Evolutionary conservation across 148 eudicot genomes (phyloP).

Genomic region (Polygonum maritimum): DNA sequence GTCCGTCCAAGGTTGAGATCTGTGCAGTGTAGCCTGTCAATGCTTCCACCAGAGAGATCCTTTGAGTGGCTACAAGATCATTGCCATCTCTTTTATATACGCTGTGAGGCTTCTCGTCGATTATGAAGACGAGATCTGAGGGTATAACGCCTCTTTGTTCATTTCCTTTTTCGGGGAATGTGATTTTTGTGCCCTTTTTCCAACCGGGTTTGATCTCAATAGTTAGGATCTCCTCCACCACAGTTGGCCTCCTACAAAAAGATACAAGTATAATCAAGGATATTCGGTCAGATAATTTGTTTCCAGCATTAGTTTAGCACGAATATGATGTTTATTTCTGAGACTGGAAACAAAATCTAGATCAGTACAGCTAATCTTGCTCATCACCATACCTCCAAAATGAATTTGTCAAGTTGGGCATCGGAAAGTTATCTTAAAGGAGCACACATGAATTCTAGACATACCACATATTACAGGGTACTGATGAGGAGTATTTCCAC

Average conservation of each 20-base stretch:
- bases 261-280: not conserved
- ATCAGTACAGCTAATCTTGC: not conserved
- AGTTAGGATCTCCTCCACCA: slow-evolving; percentile 61
- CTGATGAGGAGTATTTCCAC: not conserved
- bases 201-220: slow-evolving; percentile 77
- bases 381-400: not conserved
- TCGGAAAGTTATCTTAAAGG: not conserved
- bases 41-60: slow-evolving; percentile 61
- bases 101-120: slow-evolving; percentile 70
- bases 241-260: slow-evolving; percentile 42
- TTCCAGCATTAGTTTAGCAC: not conserved
- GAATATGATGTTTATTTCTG: not conserved
- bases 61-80: slow-evolving; percentile 52
- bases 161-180: slow-evolving; percentile 66
- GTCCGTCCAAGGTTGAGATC: slow-evolving; percentile 57
- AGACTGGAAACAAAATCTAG: not conserved
- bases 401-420: not conserved
- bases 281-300: not conserved
- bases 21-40: slow-evolving; percentile 64
- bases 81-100: slow-evolving; percentile 58
- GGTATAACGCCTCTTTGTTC: slow-evolving; percentile 66
- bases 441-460: not conserved
- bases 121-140: slow-evolving; percentile 61
- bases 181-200: slow-evolving; percentile 77
- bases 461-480: not conserved